Percentiles rank a stretch among this genome's conserved stretches.
Conservation (phyloP, 106 monocot genomes). For the Dioscorea alata region DNA sequence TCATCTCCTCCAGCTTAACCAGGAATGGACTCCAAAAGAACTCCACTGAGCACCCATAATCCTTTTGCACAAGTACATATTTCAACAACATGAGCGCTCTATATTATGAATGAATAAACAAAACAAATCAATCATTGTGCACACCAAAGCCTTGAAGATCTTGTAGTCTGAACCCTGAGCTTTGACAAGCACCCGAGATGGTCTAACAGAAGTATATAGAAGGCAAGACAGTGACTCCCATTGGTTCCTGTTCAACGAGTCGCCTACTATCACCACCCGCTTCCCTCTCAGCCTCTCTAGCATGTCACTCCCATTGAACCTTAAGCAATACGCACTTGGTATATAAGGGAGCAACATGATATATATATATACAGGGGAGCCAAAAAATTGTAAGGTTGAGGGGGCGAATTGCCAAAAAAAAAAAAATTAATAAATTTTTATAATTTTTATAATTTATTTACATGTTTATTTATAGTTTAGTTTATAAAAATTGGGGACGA, state of each 20-base stretch:
- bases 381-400: too few species aligned
- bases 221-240: slow-evolving; percentile 71
- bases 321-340: not conserved
- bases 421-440: too few species aligned
- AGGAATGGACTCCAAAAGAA: slow-evolving; percentile 57
- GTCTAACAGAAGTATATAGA: slow-evolving; percentile 20
- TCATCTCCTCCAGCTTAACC: slow-evolving; percentile 13
- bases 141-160: slow-evolving; percentile 25
- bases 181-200: slow-evolving; percentile 4
- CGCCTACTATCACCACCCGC: slow-evolving; percentile 50
- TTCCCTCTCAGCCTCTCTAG: slow-evolving; percentile 49
- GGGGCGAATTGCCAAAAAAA: too few species aligned
- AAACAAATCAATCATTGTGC: not conserved
- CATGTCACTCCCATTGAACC: slow-evolving; percentile 34
- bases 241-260: slow-evolving; percentile 62
- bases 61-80: slow-evolving; percentile 7
- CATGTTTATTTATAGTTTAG: too few species aligned
- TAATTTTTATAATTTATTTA: too few species aligned
- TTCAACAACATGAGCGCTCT: too few species aligned
- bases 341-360: too few species aligned
- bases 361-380: too few species aligned
- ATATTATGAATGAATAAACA: too few species aligned
- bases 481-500: too few species aligned
- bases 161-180: not conserved
- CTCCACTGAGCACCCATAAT: slow-evolving; percentile 46